These are phyloP conservation scores for Hypomyces rosellus DNA, from an alignment of 2,329 filamentous ascomycete genomes.

Conservation along the genomic window DNA sequence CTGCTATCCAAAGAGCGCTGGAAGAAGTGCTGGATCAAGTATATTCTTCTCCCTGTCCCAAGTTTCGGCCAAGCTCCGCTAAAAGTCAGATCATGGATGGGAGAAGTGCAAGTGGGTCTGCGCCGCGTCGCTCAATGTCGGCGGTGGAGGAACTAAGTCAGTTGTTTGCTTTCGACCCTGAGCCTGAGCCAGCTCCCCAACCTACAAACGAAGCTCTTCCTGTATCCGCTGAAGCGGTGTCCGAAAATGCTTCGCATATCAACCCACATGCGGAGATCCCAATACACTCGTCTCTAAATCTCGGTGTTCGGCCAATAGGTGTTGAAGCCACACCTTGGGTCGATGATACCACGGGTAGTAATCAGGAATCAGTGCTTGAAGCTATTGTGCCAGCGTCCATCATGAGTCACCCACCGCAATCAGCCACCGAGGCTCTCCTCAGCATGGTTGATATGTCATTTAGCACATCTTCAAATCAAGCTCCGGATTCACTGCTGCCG, in stretches of 20 bases:
- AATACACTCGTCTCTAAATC: not conserved
- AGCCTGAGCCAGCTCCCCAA: not conserved
- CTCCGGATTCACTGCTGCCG: not conserved
- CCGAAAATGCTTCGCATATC: not conserved
- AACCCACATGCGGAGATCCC: not conserved
- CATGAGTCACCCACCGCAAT: not conserved
- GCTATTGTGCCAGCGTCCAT: not conserved
- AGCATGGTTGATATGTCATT: not conserved
- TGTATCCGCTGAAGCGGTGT: not conserved
- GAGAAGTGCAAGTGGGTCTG: not conserved
- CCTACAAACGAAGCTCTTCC: not conserved
- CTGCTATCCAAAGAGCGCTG: too few species aligned
- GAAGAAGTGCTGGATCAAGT: too few species aligned
- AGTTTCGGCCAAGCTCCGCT: too few species aligned
- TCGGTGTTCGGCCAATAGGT: not conserved
- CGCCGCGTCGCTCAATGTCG: not conserved
- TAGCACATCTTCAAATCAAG: not conserved
- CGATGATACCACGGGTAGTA: not conserved
- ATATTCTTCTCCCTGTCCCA: too few species aligned
- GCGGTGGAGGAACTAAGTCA: conserved; percentile 15
- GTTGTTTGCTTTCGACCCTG: conserved; percentile 13
- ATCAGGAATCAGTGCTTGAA: not conserved
- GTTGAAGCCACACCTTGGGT: not conserved
- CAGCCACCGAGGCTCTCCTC: not conserved
- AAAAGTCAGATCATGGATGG: not conserved